Evolutionary conservation across 495 filamentous ascomycete genomes (phyloP).

Genomic region (Xylaria castorea): DNA sequence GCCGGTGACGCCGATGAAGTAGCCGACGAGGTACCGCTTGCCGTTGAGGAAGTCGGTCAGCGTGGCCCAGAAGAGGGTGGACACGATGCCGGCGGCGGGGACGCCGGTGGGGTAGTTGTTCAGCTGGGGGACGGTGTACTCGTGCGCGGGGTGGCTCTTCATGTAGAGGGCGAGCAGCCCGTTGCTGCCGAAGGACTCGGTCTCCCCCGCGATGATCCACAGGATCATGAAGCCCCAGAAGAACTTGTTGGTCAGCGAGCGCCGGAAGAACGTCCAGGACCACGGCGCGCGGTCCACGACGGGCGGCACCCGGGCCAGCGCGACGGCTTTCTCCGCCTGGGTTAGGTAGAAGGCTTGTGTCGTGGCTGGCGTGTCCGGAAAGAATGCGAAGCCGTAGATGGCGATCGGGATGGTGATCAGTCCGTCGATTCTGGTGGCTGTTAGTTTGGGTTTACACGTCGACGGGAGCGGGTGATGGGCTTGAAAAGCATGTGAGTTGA

Average conservation of each 20-base stretch:
- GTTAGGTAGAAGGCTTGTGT: constrained; percentile 62
- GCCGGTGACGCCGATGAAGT: constrained; percentile 59
- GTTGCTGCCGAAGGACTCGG: constrained; percentile 59
- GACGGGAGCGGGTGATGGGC: background rate
- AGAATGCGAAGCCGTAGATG: constrained; percentile 63
- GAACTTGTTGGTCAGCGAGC: constrained; percentile 51
- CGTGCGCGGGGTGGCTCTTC: constrained; percentile 44
- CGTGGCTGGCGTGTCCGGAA: constrained; percentile 65
- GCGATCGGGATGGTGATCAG: constrained; percentile 63
- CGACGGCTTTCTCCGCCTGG: constrained; percentile 51
- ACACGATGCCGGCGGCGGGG: constrained; percentile 56
- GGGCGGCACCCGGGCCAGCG: constrained; percentile 47
- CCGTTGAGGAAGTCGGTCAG: constrained; percentile 60
- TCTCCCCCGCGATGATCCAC: constrained; percentile 57
- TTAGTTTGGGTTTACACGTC: background rate
- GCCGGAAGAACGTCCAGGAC: constrained; percentile 48
- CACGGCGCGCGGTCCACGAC: constrained; percentile 42
- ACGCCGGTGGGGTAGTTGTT: constrained; percentile 59
- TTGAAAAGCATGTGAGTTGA: background rate
- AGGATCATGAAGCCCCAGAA: constrained; percentile 59
- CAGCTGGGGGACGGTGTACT: constrained; percentile 53
- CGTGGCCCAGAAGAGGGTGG: constrained; percentile 61
- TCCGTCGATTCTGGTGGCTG: constrained; percentile 41
- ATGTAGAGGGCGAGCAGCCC: constrained; percentile 54
- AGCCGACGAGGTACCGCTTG: constrained; percentile 58